A percentile compares a stretch with the other conserved stretches of the same genome.
phyloP scores from a whole-genome alignment of 306 rosid species.

The Glycine tomentella region DNA sequence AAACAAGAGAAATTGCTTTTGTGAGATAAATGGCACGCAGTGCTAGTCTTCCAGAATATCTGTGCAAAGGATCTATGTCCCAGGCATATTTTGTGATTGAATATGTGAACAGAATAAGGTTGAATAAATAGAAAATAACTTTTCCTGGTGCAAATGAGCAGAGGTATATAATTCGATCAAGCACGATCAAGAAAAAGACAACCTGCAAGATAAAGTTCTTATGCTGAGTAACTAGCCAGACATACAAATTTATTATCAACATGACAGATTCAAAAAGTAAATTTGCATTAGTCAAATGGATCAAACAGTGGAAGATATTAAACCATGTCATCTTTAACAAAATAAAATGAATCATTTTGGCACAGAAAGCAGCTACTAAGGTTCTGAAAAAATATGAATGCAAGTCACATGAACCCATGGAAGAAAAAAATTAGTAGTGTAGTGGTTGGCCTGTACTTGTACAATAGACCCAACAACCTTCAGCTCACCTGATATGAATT shows the following conservation, averaged over 20 bases:
- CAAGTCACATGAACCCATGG: conserved; percentile 3
- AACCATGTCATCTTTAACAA: background rate
- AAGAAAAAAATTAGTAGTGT: conserved; percentile 6
- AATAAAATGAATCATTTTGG: background rate
- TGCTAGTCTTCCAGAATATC: conserved; percentile 71
- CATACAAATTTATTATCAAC: conserved; percentile 26
- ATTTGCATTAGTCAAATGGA: conserved; percentile 19
- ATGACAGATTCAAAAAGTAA: conserved; percentile 16
- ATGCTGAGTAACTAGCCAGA: conserved; percentile 37
- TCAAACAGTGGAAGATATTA: conserved; percentile 33
- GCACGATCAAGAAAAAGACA: conserved; percentile 91
- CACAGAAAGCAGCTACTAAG: conserved; percentile 7
- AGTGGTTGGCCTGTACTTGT: background rate
- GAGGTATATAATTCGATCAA: conserved; percentile 92
- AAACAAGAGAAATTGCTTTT: conserved; percentile 78
- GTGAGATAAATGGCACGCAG: conserved; percentile 91
- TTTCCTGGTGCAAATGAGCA: conserved; percentile 84
- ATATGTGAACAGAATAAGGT: conserved; percentile 82
- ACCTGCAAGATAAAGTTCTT: conserved; percentile 62
- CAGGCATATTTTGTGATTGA: conserved; percentile 89
- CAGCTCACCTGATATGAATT: background rate
- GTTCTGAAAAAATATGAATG: conserved; percentile 23
- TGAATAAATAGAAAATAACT: conserved; percentile 87
- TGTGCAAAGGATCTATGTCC: conserved; percentile 76
- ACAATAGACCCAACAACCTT: conserved; percentile 14